Evolutionary conservation across 495 filamentous ascomycete genomes (phyloP).

Genomic region (Podospora sp.): DNA sequence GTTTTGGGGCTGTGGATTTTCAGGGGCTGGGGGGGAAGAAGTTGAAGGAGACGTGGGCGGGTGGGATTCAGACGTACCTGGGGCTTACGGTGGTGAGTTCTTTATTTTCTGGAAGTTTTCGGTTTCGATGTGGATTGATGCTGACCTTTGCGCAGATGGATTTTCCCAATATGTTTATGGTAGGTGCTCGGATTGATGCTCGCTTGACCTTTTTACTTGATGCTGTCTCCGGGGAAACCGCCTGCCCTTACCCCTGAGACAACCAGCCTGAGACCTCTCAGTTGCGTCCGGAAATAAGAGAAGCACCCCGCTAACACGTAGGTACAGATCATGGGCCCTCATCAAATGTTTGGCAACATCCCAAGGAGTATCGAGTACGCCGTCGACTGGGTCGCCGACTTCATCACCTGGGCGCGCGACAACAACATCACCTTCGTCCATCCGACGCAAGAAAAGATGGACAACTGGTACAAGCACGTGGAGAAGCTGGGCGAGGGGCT

Average conservation of each 20-base stretch:
- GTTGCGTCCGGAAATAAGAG: too few species aligned
- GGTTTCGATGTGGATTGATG: too few species aligned
- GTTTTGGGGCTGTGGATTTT: conserved; percentile 53
- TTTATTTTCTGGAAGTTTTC: too few species aligned
- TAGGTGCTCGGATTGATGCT: conserved; percentile 11
- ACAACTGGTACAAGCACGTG: conserved; percentile 50
- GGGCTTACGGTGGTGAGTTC: conserved; percentile 52
- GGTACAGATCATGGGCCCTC: conserved; percentile 44
- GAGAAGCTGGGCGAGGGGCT: conserved; percentile 31
- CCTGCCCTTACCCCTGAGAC: too few species aligned
- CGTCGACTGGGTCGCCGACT: conserved; percentile 55
- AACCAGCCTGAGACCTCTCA: too few species aligned
- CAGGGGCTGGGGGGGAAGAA: conserved; percentile 44
- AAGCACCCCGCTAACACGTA: background rate
- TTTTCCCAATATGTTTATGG: conserved; percentile 59
- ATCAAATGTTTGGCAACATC: conserved; percentile 52
- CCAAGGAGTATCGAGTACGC: conserved; percentile 53
- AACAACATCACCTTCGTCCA: conserved; percentile 48
- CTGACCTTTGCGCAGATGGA: too few species aligned
- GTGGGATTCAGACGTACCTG: conserved; percentile 50
- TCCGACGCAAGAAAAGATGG: conserved; percentile 48
- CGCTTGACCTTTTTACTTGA: too few species aligned
- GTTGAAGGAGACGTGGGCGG: conserved; percentile 52
- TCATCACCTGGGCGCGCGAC: conserved; percentile 45
- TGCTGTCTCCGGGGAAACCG: too few species aligned